Evolutionary conservation across 106 monocot species (phyloP).

Genomic region (Gastrodia elata): DNA sequence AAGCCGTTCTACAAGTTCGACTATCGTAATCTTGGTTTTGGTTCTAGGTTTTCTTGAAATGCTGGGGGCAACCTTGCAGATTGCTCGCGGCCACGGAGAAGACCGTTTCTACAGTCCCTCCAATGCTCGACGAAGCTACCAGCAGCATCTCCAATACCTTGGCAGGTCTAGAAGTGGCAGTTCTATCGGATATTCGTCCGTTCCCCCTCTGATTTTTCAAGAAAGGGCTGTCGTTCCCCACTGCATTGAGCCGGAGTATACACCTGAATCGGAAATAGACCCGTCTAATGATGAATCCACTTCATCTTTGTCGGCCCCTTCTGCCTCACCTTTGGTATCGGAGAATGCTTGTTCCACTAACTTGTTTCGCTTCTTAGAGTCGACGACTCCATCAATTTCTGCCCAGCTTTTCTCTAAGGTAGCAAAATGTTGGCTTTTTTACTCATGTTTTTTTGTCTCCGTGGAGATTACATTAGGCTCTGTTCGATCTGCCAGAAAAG

Average conservation of each 20-base stretch:
- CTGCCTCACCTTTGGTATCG: conserved; percentile 1
- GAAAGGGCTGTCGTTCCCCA: conserved; percentile 1
- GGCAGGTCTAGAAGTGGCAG: conserved; percentile 5
- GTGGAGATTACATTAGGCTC: neutral
- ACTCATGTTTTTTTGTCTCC: neutral
- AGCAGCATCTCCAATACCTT: conserved; percentile 3
- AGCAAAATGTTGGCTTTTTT: neutral
- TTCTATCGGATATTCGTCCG: neutral
- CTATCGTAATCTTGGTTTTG: neutral
- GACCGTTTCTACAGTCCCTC: conserved; percentile 35
- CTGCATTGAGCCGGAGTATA: conserved; percentile 13
- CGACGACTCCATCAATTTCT: conserved; percentile 41
- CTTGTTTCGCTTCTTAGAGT: conserved; percentile 51
- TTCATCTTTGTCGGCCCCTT: neutral
- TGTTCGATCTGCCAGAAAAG: conserved; percentile 20
- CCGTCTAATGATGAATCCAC: neutral
- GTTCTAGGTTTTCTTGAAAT: conserved; percentile 20
- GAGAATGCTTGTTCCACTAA: conserved; percentile 16
- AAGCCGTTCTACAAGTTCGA: neutral
- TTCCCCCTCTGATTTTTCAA: conserved; percentile 1
- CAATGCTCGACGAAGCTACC: conserved; percentile 18
- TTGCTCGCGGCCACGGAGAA: conserved; percentile 31
- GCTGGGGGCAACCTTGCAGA: conserved; percentile 34
- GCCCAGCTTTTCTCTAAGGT: conserved; percentile 50
- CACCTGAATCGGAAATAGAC: neutral